Evolutionary conservation across 257 asterid species (phyloP).

Genomic region (Rauvolfia tetraphylla): DNA sequence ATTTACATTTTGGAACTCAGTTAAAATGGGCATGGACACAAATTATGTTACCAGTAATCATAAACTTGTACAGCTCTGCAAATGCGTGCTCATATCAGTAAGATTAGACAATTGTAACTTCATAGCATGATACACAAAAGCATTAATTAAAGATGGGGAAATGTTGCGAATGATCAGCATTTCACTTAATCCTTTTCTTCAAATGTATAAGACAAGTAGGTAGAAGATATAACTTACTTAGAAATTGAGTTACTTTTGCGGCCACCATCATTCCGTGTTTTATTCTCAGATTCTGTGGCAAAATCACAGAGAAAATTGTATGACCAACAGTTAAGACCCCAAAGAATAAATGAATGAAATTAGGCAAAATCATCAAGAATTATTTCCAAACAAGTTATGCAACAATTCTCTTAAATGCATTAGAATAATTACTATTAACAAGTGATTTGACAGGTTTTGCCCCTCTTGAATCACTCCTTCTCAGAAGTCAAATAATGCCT

Average conservation of each 20-base stretch:
- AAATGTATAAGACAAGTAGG: neutral
- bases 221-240: constrained; percentile 45
- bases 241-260: constrained; percentile 24
- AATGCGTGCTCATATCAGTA: neutral
- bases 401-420: neutral
- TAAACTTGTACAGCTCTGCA: neutral
- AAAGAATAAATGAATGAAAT: neutral
- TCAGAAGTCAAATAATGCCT: neutral
- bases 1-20: neutral
- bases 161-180: neutral
- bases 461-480: neutral
- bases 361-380: neutral
- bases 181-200: neutral
- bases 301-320: constrained; percentile 7
- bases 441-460: neutral
- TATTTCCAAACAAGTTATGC: too few relatives aligned
- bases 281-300: constrained; percentile 36
- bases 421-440: neutral
- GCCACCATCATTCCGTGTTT: constrained; percentile 22
- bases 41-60: neutral
- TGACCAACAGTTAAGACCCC: neutral
- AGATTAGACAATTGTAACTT: neutral
- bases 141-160: neutral
- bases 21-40: too few relatives aligned
- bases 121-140: neutral